Conservation (phyloP, 306 rosid genomes). For the Hippophae rhamnoides region DNA sequence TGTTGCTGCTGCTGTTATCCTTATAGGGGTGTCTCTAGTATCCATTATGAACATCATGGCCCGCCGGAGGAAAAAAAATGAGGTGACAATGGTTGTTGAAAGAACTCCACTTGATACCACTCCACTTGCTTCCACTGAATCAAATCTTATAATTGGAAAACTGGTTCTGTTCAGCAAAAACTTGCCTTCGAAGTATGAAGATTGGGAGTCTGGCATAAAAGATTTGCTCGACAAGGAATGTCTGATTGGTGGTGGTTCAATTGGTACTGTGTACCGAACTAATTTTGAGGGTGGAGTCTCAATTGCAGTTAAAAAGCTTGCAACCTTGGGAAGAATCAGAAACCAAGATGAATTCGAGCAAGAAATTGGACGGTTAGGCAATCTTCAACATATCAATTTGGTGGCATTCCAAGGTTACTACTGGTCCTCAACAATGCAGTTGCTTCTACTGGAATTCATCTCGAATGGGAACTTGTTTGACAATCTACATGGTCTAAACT, state of each 20-base stretch:
- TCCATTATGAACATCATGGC: constrained; percentile 67
- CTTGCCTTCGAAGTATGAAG: constrained; percentile 93
- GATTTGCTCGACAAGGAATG: constrained; percentile 92
- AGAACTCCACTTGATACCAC: constrained; percentile 80
- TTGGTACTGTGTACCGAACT: constrained; percentile 81
- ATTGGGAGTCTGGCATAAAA: constrained; percentile 96
- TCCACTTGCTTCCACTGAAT: constrained; percentile 55
- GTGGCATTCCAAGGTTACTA: constrained; percentile 88
- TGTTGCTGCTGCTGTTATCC: constrained; percentile 86
- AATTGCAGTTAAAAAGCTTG: constrained; percentile 93
- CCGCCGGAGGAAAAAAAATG: constrained; percentile 38
- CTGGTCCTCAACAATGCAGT: constrained; percentile 91
- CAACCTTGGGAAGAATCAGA: constrained; percentile 79
- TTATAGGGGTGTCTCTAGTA: constrained; percentile 77
- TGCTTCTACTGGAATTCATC: constrained; percentile 80
- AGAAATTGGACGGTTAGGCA: constrained; percentile 78
- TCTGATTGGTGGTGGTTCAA: constrained; percentile 77
- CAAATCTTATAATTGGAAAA: constrained; percentile 77
- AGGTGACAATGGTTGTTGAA: constrained; percentile 56
- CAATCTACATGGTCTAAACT: constrained; percentile 62
- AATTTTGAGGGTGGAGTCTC: constrained; percentile 80
- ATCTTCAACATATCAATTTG: constrained; percentile 62
- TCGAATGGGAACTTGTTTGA: constrained; percentile 79
- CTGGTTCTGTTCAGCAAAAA: constrained; percentile 93
- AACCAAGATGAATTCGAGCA: constrained; percentile 92